These are phyloP conservation scores for Carex kokanica DNA, from an alignment of 176 grass and related monocot species.

Conservation along the genomic window DNA sequence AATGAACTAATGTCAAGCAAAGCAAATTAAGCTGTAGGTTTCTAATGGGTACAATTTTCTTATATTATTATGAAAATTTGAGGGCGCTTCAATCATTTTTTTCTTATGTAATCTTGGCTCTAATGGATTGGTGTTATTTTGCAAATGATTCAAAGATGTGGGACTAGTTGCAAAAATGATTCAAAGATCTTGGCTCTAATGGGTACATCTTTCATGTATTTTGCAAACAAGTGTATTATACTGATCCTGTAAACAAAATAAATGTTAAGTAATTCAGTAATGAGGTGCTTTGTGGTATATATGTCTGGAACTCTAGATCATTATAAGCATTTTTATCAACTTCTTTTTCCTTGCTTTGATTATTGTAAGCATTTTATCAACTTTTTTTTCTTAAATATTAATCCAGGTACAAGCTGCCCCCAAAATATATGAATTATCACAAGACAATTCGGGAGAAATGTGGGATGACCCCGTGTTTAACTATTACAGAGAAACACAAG, in stretches of 20 bases:
- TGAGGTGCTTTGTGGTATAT: neutral
- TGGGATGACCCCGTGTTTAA: slow-evolving; percentile 52
- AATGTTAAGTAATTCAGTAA: neutral
- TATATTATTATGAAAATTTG: neutral
- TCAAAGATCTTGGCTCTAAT: too few species aligned
- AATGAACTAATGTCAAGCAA: neutral
- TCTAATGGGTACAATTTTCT: neutral
- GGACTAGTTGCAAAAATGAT: neutral
- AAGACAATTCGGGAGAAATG: slow-evolving; percentile 16
- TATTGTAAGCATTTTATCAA: neutral
- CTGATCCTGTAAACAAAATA: neutral
- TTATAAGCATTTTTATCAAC: neutral
- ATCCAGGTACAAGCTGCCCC: slow-evolving; percentile 73
- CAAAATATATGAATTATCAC: slow-evolving; percentile 49
- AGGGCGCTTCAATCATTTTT: neutral
- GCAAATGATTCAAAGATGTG: neutral
- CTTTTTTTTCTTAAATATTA: slow-evolving; percentile 6
- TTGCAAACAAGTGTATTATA: neutral
- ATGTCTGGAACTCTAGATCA: neutral
- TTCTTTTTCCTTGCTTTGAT: neutral
- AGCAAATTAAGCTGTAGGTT: slow-evolving; percentile 6
- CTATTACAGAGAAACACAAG: slow-evolving; percentile 50
- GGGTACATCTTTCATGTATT: neutral
- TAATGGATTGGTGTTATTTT: neutral
- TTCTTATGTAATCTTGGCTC: neutral